Evolutionary conservation across 768 basidiomycete species (phyloP).

Genomic region (Termitomyces sp.): DNA sequence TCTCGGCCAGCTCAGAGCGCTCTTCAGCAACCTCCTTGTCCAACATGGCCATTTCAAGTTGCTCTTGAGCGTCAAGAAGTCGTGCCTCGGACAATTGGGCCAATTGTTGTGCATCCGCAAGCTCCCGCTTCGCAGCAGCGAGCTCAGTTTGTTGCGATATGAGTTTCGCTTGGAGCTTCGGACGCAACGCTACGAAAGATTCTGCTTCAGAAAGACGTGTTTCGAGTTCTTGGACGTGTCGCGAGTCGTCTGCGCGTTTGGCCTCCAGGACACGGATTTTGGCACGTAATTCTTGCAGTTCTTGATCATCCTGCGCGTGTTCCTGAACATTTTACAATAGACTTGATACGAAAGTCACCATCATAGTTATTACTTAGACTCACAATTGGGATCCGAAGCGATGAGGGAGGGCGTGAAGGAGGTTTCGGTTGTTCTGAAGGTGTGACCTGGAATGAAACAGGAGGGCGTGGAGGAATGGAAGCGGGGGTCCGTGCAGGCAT

Average conservation of each 20-base stretch:
- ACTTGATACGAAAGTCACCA: background rate
- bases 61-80: constrained; percentile 76
- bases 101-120: constrained; percentile 75
- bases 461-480: constrained; percentile 14
- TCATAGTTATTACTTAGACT: background rate
- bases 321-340: constrained; percentile 6
- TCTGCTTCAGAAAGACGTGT: constrained; percentile 80
- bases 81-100: constrained; percentile 63
- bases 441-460: constrained; percentile 19
- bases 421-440: constrained; percentile 15
- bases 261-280: constrained; percentile 83
- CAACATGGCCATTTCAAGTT: constrained; percentile 90
- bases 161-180: constrained; percentile 88
- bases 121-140: constrained; percentile 64
- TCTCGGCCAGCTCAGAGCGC: constrained; percentile 72
- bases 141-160: constrained; percentile 77
- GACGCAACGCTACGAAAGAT: constrained; percentile 75
- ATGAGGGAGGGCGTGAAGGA: constrained; percentile 24
- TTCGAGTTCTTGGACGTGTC: constrained; percentile 81
- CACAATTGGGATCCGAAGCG: constrained; percentile 14
- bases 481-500: constrained; percentile 13
- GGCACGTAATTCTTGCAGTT: constrained; percentile 74
- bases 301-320: constrained; percentile 43
- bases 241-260: constrained; percentile 81
- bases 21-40: constrained; percentile 98